Evolutionary conservation across 176 grass and related monocot genomes (phyloP), one percentile per base, ranked within the genome.

Genomic region (Cocos nucifera): DNA sequence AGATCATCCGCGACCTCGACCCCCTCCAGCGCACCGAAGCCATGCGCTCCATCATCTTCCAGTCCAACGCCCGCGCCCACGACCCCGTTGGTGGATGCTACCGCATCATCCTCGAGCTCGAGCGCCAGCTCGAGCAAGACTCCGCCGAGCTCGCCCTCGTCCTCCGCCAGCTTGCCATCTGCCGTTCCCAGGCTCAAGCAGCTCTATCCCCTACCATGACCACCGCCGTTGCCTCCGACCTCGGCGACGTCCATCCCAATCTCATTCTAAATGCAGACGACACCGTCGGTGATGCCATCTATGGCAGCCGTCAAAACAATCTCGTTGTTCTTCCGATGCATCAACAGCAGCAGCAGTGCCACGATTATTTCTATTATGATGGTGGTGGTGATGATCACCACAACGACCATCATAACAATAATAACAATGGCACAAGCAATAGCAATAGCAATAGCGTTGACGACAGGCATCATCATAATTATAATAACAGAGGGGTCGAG

Each of bases 41-140:
- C 72, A 86, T 90, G 75, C 15, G 3, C 44, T 15, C 82, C 17
- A 66, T 90, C 64, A 74, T 82, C 56, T 86, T 4, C 75, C 56
- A 90, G 28, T 19, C 82, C 19, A 61, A 90, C 17, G 72, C 69
- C 19, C 82, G 82, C 15, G 82, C 75, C 0, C 20, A 3, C 4
- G 72, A 90, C 49, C 79, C 79, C 28, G 61, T 86, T 48, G 27
- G 49, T 2, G 87, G 86, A 0, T 79, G 78, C 63, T 59, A 18
- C 39, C 5, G 18, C 59, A 12, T 82, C 51, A 22, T 79, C 2
- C 0, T 29, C 3, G 15, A 63, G 0, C 61, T 60, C 78, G 15
- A 51, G 17, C 50, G 3, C 0, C 29, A 78, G 61, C 3, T 81
- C 52, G 0, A 2, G 2, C 2, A 1, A 8, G 3, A 16, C 6